phyloP scores from a whole-genome alignment of 495 filamentous ascomycete species.

The Xylaria venustula region DNA sequence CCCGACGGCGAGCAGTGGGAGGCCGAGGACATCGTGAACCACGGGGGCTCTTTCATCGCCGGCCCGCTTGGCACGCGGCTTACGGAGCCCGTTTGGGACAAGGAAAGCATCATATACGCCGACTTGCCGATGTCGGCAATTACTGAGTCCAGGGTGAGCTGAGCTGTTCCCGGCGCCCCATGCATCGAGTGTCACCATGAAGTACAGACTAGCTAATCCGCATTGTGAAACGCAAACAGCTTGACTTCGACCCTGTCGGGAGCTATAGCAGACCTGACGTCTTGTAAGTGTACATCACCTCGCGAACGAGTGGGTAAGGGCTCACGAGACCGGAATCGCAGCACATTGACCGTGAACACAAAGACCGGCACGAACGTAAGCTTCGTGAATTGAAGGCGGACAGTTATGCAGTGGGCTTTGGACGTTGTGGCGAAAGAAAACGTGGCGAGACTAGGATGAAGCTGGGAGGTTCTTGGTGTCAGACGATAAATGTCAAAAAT shows the following conservation, averaged over 20 bases:
- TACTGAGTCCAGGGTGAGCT: conserved; percentile 37
- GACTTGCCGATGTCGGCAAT: conserved; percentile 33
- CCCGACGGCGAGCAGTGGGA: conserved; percentile 38
- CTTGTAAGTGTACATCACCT: conserved; percentile 31
- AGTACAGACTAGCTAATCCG: background rate
- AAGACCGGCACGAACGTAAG: conserved; percentile 34
- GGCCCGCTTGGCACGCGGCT: conserved; percentile 37
- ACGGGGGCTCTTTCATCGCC: conserved; percentile 39
- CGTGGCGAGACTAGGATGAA: background rate
- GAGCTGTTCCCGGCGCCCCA: background rate
- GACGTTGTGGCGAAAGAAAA: background rate
- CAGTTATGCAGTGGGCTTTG: background rate
- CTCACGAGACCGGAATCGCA: conserved; percentile 8
- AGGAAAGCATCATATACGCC: conserved; percentile 39
- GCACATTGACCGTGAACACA: conserved; percentile 37
- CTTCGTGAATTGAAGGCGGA: conserved; percentile 16
- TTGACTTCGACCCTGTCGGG: conserved; percentile 44
- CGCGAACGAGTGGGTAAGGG: background rate
- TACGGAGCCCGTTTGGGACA: conserved; percentile 40
- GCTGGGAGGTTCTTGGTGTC: background rate
- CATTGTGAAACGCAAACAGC: conserved; percentile 18
- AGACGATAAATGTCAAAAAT: background rate
- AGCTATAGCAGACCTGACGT: conserved; percentile 43
- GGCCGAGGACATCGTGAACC: conserved; percentile 37
- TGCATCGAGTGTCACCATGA: background rate